Evolutionary conservation across 2,329 filamentous ascomycete genomes (phyloP), one percentile per base, ranked within the genome.

Genomic region (Aspergillus latus): DNA sequence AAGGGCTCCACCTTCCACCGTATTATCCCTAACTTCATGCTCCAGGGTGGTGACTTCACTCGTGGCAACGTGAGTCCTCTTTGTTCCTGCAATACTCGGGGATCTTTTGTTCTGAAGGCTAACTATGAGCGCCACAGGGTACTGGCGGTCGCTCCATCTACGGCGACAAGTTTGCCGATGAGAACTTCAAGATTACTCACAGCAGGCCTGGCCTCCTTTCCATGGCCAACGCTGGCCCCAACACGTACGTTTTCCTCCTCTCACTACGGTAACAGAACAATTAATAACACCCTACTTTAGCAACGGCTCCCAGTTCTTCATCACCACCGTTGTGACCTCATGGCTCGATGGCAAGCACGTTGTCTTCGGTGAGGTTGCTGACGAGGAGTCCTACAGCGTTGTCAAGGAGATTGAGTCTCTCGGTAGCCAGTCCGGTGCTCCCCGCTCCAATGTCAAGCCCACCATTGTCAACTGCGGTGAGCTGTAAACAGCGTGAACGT

Each of bases 1-100:
- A 77, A 84, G 76, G 86, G 85, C 73, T 94, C 90, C 68, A 82
- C 84, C 66, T 96, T 96, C 88, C 91, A 96, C 85, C 90, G 92
- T 69, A 88, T 96, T 78, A 96, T 96, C 78, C 89, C 89, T 67
- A 77, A 90, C 57, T 96, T 96, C 84, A 96, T 96, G 92, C 88
- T 96, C 69, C 92, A 96, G 84, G 92, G 91, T 76, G 91, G 91
- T 84, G 91, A 96, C 84, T 95, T 95, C 82, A 95, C 91, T 78
- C 89, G 89, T 73, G 86, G 87, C 73, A 94, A 95, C 79, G 92
- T 96, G 82, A 76, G 89, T 79, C 55, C 43, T 39, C 21, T 10
- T 6, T 21, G 21, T 30, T 13, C 37, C 13, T 16, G 10, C n/a
- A n/a, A 15, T 1, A 16, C 11, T 40, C 11, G n/a, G 3, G 37